Evolutionary conservation across 768 basidiomycete genomes (phyloP).

Genomic region (Obba rivulosa): DNA sequence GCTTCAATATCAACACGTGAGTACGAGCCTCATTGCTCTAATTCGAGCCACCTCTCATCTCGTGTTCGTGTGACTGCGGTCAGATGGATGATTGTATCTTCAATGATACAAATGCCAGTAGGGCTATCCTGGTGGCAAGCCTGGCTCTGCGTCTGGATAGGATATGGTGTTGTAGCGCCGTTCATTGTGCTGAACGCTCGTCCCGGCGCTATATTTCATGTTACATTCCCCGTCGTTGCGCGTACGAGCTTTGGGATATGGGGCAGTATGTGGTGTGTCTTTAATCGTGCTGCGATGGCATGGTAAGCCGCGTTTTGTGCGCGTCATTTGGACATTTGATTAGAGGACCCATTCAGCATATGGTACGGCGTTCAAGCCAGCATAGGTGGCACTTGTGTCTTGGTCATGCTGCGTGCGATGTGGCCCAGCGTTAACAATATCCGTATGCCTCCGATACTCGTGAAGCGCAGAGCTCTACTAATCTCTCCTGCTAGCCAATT

Average conservation of each 20-base stretch:
- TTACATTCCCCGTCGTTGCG: slow-evolving; percentile 72
- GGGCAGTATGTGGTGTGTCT: slow-evolving; percentile 75
- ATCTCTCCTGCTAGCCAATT: slow-evolving; percentile 44
- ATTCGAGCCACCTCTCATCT: not conserved
- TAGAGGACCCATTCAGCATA: slow-evolving; percentile 29
- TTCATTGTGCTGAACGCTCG: slow-evolving; percentile 76
- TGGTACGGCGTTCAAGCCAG: slow-evolving; percentile 81
- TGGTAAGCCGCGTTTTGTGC: slow-evolving; percentile 42
- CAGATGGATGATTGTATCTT: slow-evolving; percentile 75
- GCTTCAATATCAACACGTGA: slow-evolving; percentile 74
- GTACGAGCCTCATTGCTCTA: slow-evolving; percentile 16
- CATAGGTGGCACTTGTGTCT: slow-evolving; percentile 76
- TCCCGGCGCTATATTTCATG: slow-evolving; percentile 71
- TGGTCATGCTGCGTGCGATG: slow-evolving; percentile 69
- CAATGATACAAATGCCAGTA: slow-evolving; percentile 52
- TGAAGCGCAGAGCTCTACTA: not conserved
- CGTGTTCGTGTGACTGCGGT: not conserved
- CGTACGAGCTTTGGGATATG: slow-evolving; percentile 76
- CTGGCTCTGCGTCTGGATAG: slow-evolving; percentile 73
- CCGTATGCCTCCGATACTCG: slow-evolving; percentile 35
- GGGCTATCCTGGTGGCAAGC: slow-evolving; percentile 83
- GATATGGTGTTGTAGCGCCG: slow-evolving; percentile 38
- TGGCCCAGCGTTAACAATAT: slow-evolving; percentile 70
- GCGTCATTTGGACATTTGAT: not conserved
- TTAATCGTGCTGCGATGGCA: slow-evolving; percentile 69